Conservation (phyloP, 768 basidiomycete genomes). For the Rhizopogon sp. region DNA sequence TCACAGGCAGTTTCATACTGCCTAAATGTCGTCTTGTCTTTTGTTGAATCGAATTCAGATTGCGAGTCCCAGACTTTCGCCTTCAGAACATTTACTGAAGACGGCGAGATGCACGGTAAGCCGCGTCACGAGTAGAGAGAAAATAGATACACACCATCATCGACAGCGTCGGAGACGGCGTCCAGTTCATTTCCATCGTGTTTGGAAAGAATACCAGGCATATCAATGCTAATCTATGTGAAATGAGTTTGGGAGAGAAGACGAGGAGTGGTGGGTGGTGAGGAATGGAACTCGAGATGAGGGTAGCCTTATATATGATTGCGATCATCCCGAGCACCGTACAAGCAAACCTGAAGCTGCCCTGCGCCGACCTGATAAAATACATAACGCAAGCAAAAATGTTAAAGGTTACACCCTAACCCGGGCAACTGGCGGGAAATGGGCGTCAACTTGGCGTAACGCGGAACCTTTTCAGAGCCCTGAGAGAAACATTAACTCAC, state of each 20-base stretch:
- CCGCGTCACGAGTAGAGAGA: background rate
- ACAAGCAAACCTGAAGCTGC: background rate
- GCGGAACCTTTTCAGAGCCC: background rate
- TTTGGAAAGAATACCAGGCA: slow-evolving; percentile 18
- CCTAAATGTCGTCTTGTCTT: slow-evolving; percentile 66
- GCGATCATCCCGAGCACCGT: background rate
- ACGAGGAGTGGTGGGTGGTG: background rate
- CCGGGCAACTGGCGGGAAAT: too few species aligned
- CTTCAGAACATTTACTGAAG: slow-evolving; percentile 64
- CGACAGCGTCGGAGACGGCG: slow-evolving; percentile 41
- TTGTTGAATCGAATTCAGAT: slow-evolving; percentile 45
- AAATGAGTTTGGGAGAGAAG: background rate
- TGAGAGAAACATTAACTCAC: slow-evolving; percentile 1
- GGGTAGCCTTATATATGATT: slow-evolving; percentile 2
- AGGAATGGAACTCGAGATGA: slow-evolving; percentile 1
- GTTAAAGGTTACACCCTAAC: background rate
- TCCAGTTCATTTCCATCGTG: slow-evolving; percentile 33
- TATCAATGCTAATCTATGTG: slow-evolving; percentile 1
- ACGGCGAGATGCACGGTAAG: background rate
- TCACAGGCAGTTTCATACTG: slow-evolving; percentile 75
- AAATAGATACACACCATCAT: slow-evolving; percentile 33
- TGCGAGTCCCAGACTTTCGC: slow-evolving; percentile 53
- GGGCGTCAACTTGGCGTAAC: too few species aligned
- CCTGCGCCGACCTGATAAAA: background rate
- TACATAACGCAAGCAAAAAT: background rate